Conservation (phyloP, 345 rosid species). For the Acer negundo region DNA sequence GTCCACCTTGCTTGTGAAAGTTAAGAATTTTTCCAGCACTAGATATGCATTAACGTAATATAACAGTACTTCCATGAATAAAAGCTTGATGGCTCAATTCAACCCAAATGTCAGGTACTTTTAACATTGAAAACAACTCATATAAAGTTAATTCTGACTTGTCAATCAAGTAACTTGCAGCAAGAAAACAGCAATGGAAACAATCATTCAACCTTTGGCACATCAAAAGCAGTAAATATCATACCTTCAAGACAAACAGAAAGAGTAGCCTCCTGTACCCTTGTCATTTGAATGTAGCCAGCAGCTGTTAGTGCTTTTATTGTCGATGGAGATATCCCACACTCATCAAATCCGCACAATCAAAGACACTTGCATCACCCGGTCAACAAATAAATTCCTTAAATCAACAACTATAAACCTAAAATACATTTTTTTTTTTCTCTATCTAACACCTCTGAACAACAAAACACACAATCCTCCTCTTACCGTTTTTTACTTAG, state of each 20-base stretch:
- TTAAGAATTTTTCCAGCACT: not conserved
- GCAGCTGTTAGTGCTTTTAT: constrained; percentile 74
- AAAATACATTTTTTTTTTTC: not conserved
- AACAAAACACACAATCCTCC: not conserved
- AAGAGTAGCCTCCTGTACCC: constrained; percentile 84
- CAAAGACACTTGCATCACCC: constrained; percentile 20
- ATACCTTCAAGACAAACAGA: constrained; percentile 75
- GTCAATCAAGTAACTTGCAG: not conserved
- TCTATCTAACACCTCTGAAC: not conserved
- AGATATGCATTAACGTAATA: not conserved
- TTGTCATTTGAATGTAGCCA: constrained; percentile 84
- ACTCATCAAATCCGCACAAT: constrained; percentile 74
- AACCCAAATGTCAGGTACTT: not conserved
- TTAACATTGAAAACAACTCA: not conserved
- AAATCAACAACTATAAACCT: not conserved
- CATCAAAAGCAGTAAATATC: constrained; percentile 9
- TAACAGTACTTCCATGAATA: not conserved
- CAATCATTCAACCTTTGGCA: not conserved
- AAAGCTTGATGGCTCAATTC: not conserved
- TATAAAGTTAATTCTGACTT: not conserved
- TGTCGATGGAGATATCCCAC: constrained; percentile 76
- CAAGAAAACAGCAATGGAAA: no score
- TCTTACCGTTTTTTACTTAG: constrained; percentile 63
- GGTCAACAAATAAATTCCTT: constrained; percentile 1
- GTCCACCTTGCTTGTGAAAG: not conserved